phyloP scores from a whole-genome alignment of 1,284 basidiomycete species.

The Microbotryum saponariae region DNA sequence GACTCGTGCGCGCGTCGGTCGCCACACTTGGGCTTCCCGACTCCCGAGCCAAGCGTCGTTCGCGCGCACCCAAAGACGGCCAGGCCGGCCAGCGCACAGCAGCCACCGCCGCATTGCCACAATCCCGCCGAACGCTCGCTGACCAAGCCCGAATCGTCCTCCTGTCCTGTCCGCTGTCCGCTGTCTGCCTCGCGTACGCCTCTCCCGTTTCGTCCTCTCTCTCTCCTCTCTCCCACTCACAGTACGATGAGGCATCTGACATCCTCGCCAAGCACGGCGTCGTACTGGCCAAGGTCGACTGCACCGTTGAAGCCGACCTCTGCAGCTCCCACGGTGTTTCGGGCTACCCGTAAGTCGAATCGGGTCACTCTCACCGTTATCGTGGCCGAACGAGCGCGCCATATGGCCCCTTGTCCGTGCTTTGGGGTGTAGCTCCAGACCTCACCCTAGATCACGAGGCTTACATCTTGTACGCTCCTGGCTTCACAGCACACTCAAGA shows the following conservation, averaged over 20 bases:
- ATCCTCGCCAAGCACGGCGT: slow-evolving; percentile 80
- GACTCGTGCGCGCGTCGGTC: background rate
- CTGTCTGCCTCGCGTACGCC: background rate
- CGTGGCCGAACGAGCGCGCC: background rate
- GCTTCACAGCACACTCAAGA: slow-evolving; percentile 55
- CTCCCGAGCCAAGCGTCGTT: too few relatives aligned
- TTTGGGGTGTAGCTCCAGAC: background rate
- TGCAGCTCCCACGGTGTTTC: slow-evolving; percentile 75
- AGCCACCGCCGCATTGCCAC: background rate
- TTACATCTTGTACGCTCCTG: background rate
- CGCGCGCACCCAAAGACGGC: too few relatives aligned
- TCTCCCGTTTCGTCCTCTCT: slow-evolving; percentile 48
- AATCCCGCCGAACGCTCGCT: too few relatives aligned
- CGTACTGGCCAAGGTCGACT: slow-evolving; percentile 73
- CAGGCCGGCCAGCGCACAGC: too few relatives aligned
- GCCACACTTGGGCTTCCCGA: too few relatives aligned
- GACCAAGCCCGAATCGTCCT: too few relatives aligned
- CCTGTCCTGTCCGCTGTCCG: background rate
- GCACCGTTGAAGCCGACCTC: slow-evolving; percentile 65
- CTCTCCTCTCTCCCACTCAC: slow-evolving; percentile 45
- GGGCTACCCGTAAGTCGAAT: slow-evolving; percentile 75
- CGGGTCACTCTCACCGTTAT: background rate
- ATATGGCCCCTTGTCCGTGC: background rate
- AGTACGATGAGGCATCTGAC: slow-evolving; percentile 95
- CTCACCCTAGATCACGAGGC: too few relatives aligned